phyloP scores from a whole-genome alignment of 2,329 filamentous ascomycete genomes.

The Arthrobotrys conoides region DNA sequence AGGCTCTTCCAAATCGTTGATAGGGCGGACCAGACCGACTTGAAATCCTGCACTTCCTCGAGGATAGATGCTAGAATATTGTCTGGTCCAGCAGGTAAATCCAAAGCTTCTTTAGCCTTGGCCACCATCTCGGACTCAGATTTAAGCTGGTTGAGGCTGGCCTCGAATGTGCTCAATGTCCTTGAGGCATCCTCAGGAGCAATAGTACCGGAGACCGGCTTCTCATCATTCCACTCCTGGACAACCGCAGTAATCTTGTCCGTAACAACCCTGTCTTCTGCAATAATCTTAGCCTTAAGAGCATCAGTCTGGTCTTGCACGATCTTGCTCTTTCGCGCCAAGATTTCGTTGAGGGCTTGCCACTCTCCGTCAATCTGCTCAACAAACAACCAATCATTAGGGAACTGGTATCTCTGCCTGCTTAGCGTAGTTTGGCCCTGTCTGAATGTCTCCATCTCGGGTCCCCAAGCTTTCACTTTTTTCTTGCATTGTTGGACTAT shows the following conservation, averaged over 20 bases:
- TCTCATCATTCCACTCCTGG: conserved; percentile 92
- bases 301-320: conserved; percentile 97
- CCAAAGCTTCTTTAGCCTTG: conserved; percentile 95
- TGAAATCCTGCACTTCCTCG: conserved; percentile 98
- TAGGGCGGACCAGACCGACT: conserved; percentile 96
- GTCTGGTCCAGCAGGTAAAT: conserved; percentile 84
- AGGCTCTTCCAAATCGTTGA: conserved; percentile 97
- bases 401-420: conserved; percentile 93
- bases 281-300: conserved; percentile 91
- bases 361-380: conserved; percentile 97
- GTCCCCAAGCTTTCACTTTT: conserved; percentile 92
- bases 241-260: conserved; percentile 90
- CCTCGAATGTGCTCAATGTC: conserved; percentile 85
- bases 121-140: conserved; percentile 93
- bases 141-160: conserved; percentile 85
- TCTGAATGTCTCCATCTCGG: conserved; percentile 94
- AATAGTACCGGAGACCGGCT: conserved; percentile 94
- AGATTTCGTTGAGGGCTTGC: conserved; percentile 90
- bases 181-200: conserved; percentile 88
- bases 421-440: conserved; percentile 94
- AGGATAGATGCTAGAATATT: conserved; percentile 86
- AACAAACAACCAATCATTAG: conserved; percentile 92
- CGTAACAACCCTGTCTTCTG: conserved; percentile 90
- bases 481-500: conserved; percentile 96
- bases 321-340: conserved; percentile 92